A percentile compares a stretch with the other conserved stretches of the same genome.
These are phyloP conservation scores for Eucalyptus sp. DNA, from an alignment of 345 rosid species.

Conservation along the genomic window DNA sequence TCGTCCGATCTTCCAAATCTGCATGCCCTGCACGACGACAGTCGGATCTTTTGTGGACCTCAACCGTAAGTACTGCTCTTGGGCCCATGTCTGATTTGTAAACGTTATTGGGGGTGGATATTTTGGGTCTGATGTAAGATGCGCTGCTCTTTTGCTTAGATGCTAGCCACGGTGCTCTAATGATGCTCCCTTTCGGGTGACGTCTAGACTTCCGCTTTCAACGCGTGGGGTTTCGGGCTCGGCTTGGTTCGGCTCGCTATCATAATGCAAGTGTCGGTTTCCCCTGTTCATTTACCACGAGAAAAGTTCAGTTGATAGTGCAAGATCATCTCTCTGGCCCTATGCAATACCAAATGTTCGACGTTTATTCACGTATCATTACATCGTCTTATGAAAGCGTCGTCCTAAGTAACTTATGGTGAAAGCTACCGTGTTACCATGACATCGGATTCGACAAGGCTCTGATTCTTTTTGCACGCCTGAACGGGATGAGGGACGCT, in stretches of 20 bases:
- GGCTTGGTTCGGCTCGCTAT: not conserved
- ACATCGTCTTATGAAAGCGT: not conserved
- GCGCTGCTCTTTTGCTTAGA: not conserved
- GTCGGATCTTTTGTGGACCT: not conserved
- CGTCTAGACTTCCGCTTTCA: not conserved
- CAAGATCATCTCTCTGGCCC: not conserved
- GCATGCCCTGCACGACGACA: not conserved
- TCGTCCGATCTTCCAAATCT: too few relatives aligned
- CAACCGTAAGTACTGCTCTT: not conserved
- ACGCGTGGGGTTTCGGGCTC: not conserved
- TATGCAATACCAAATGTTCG: not conserved
- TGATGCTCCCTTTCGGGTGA: not conserved
- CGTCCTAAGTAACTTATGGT: not conserved
- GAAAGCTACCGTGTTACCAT: not conserved
- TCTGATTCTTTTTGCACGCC: not conserved
- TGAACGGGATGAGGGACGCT: not conserved
- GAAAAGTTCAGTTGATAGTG: not conserved
- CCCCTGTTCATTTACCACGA: not conserved
- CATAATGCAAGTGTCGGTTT: not conserved
- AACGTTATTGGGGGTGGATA: not conserved
- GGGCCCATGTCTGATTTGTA: not conserved
- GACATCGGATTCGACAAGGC: not conserved
- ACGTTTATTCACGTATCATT: not conserved
- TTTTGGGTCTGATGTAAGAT: not conserved
- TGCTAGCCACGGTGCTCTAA: not conserved